Evolutionary conservation across 208 protist species (phyloP).

Genomic region (Phytomonas francai): DNA sequence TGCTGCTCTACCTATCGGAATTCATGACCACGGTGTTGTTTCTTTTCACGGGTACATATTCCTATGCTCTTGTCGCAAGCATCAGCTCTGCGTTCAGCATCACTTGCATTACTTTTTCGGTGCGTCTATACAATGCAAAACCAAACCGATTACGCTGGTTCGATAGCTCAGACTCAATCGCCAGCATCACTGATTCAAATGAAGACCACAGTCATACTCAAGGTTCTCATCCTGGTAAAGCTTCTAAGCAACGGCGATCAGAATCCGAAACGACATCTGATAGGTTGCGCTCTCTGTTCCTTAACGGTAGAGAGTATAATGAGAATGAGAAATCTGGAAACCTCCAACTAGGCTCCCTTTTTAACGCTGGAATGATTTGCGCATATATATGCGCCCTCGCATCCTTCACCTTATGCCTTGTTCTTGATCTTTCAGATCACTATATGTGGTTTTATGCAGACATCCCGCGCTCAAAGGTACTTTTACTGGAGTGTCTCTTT

Average conservation of each 20-base stretch:
- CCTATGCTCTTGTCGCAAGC: slow-evolving; percentile 18
- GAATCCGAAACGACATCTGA: background rate
- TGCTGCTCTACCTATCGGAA: slow-evolving; percentile 38
- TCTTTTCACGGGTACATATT: slow-evolving; percentile 20
- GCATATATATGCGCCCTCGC: slow-evolving; percentile 38
- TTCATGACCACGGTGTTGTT: slow-evolving; percentile 35
- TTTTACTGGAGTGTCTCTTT: slow-evolving; percentile 27
- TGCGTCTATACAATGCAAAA: slow-evolving; percentile 28
- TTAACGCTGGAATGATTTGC: slow-evolving; percentile 59
- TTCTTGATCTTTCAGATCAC: slow-evolving; percentile 38
- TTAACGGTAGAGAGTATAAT: background rate
- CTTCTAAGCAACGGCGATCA: background rate
- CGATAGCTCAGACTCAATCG: background rate
- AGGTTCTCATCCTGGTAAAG: background rate
- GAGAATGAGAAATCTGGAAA: background rate
- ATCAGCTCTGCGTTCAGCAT: slow-evolving; percentile 30
- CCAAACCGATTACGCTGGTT: background rate
- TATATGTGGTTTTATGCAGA: slow-evolving; percentile 22
- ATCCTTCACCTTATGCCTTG: slow-evolving; percentile 42
- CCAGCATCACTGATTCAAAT: background rate
- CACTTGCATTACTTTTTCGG: slow-evolving; percentile 28
- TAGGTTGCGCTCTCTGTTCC: background rate
- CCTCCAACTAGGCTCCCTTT: slow-evolving; percentile 19
- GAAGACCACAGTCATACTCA: background rate
- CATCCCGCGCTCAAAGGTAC: slow-evolving; percentile 18